Percentiles rank a stretch among this genome's conserved stretches.
These are phyloP conservation scores for Colletotrichum sp. DNA, from an alignment of 2,329 filamentous ascomycete species.

Conservation along the genomic window DNA sequence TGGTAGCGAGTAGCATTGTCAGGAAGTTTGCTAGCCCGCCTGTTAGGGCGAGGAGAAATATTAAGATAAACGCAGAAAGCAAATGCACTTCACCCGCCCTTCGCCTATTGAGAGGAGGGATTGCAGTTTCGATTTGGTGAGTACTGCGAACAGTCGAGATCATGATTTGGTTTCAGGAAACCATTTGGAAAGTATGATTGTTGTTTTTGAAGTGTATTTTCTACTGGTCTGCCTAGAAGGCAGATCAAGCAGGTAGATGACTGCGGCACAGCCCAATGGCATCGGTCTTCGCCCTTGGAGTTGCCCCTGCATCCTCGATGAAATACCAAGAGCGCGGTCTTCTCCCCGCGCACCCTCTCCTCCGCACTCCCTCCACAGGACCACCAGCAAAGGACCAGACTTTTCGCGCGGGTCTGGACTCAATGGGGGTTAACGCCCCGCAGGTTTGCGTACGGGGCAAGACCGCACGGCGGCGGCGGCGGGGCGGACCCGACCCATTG, in stretches of 20 bases:
- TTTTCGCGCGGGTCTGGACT: not conserved
- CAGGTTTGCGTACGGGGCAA: not conserved
- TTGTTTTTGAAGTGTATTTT: rapidly evolving
- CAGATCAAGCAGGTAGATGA: not conserved
- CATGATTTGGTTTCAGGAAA: no score
- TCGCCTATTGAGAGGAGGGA: no score
- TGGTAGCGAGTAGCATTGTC: rapidly evolving
- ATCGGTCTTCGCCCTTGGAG: not conserved
- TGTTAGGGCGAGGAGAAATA: no score
- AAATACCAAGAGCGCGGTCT: not conserved
- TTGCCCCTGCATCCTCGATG: not conserved
- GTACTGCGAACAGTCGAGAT: no score
- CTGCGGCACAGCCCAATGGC: not conserved
- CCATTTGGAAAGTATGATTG: rapidly evolving
- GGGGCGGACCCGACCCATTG: not conserved
- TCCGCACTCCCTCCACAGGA: not conserved
- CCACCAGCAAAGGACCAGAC: no score
- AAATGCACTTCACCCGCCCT: no score
- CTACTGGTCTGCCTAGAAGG: no score
- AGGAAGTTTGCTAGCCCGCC: rapidly evolving
- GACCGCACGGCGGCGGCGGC: not conserved
- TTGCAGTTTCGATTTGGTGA: no score
- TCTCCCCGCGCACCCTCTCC: not conserved
- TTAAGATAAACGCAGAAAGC: no score
- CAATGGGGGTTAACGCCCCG: not conserved